Conservation (phyloP, 768 basidiomycete species). For the Clitopilus passeckerianus region DNA sequence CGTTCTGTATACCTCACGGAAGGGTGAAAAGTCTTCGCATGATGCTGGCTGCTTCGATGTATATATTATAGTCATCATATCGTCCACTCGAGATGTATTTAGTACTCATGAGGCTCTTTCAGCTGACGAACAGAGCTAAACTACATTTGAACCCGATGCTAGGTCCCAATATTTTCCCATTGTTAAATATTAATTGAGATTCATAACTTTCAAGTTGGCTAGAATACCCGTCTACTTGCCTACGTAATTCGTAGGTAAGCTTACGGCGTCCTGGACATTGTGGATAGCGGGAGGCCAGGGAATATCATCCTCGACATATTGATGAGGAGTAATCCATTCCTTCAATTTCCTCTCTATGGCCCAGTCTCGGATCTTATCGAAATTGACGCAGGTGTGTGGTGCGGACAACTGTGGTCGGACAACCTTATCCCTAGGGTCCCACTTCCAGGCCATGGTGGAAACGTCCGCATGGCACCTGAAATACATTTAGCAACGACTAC, state of each 20-base stretch:
- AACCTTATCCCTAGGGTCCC: slow-evolving; percentile 1
- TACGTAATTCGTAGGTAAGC: background rate
- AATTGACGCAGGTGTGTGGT: slow-evolving; percentile 13
- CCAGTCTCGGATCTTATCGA: slow-evolving; percentile 13
- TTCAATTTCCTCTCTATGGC: slow-evolving; percentile 1
- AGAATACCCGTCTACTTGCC: background rate
- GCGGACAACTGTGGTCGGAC: background rate
- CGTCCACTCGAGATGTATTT: no score
- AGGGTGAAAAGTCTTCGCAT: no score
- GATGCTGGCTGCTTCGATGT: no score
- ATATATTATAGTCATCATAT: no score
- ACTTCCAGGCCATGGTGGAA: slow-evolving; percentile 15
- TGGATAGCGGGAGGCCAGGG: slow-evolving; percentile 2
- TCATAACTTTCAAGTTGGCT: no score
- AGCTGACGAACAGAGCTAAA: no score
- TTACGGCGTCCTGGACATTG: background rate
- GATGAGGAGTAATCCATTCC: background rate
- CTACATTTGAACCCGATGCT: no score
- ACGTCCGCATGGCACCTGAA: background rate
- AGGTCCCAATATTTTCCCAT: no score
- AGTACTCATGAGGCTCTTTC: no score
- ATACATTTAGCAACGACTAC: background rate
- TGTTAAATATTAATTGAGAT: no score
- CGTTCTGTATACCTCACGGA: no score
- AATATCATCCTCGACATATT: background rate